These are phyloP conservation scores for Craterostigma plantagineum DNA, from an alignment of 257 asterid genomes.

Conservation along the genomic window DNA sequence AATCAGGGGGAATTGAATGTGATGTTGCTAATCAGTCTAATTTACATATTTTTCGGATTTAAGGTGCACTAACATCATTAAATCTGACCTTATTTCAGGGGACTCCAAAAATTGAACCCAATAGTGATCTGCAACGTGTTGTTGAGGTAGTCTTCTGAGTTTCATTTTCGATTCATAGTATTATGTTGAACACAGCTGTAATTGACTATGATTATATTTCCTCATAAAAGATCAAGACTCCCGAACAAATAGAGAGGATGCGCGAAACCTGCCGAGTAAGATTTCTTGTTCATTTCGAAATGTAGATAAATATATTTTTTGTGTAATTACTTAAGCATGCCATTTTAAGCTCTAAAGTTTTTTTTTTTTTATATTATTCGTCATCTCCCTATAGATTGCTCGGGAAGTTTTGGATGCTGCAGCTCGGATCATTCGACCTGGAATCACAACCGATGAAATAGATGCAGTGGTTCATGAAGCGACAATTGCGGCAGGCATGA, in stretches of 20 bases:
- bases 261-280: constrained; percentile 90
- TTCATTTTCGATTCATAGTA: no score
- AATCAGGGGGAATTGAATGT: no score
- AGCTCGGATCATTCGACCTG: constrained; percentile 82
- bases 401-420: constrained; percentile 98
- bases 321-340: background rate
- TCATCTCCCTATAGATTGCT: constrained; percentile 37
- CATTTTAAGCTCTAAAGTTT: background rate
- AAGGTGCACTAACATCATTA: constrained; percentile 6
- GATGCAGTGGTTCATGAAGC: constrained; percentile 93
- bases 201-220: constrained; percentile 9
- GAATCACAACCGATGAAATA: constrained; percentile 94
- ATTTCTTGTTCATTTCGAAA: constrained; percentile 10
- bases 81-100: constrained; percentile 32
- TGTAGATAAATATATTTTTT: background rate
- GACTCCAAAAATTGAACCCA: constrained; percentile 79
- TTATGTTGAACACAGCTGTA: background rate
- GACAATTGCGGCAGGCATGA: constrained; percentile 79
- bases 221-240: constrained; percentile 64
- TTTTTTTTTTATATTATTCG: constrained; percentile 3
- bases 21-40: no score
- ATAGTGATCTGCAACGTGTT: constrained; percentile 70
- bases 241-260: constrained; percentile 73
- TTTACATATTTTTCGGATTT: constrained; percentile 1
- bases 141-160: constrained; percentile 55